Base-by-base conservation (phyloP, 495 filamentous ascomycete genomes). In the Pyrenopolyporus hunteri region DNA sequence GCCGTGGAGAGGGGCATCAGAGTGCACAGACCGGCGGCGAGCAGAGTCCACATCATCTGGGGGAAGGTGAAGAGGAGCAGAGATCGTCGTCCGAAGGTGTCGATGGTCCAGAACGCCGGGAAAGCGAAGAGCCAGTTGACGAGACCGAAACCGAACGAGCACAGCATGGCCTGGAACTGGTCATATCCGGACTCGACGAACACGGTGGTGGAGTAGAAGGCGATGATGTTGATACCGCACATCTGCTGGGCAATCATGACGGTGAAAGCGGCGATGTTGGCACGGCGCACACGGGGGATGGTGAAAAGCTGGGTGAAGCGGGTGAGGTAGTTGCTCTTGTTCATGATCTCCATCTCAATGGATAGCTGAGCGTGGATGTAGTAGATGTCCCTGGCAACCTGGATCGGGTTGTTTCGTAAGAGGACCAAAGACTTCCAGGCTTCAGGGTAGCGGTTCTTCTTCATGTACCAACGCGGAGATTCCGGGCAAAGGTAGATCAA, bases 21-120 rank as follows among this genome's bases (percentile, higher is more conserved):
- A 66, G 85, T 92, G 68, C 80, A 88, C 43, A 92, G 80, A 0
- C 87, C 89, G 1, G 86, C 88, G 2, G 84, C 86, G 0, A 93
- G 78, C 7, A 93, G 75, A 19, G 87, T 88, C 87, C 88, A 90
- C 28, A 80, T 85, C 90, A 94, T 93, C 37, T 92, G 80, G 0
- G 91, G 91, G 72, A 93, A 93, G 8, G 91, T 96, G 71, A 92
- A 89, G 4, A 94, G 82, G 1, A 94, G 82, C 1, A 96, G 80
- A 11, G 80, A 78, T 17, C 91, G 84, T 28, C 91, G 87, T 7
- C 91, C 91, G 43, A 86, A 93, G 7, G 88, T 92, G 72, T 96
- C 91, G 62, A 96, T 96, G 6, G 89, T 92, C 77, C 82, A 90
- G 23, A 95, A 80, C 4, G 91, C 90, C 0, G 91, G 90, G 75